Base-by-base conservation (phyloP, 108 stramenopile genomes). In the Skeletonema marinoi region DNA sequence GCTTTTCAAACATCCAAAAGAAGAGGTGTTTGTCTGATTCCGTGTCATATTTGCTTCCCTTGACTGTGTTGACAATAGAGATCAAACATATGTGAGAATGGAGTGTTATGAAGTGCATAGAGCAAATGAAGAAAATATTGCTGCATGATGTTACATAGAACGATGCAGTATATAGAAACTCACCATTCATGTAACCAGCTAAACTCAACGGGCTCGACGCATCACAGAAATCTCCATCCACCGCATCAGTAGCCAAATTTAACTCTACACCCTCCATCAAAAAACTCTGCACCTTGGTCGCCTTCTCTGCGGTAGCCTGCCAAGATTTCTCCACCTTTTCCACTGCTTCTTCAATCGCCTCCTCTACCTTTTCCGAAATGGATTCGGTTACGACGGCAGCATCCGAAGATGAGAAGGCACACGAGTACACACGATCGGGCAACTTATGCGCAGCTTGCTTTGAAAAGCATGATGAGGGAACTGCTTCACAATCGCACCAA, bases 1-100 rank as follows among this genome's bases (percentile, higher is more conserved):
- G 89, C 69, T 93, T 92, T 72, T 97, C 97, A 81, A 96, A 97
- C 82, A 98, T 88, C 97, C 98, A 98, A 78, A 87, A 98, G 77
- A 98, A 98, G 73, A 97, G 86, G 64, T 98, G 90, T 80, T 96
- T 93, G 78, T 97, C 83, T 65, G 84, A 64, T 63, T 85, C 73
- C 25, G 85, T 78, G 32, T 88, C 71, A 70, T 51, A 82, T 66
- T 82, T 70, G 39, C 81, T 82, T 39, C 81, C 81, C 66, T 75
- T 67, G 46, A 82, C 81, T 82, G 59, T 25, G 19, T 13, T 4
- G 56, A 11, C 0, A 60, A 16, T 33, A 19, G 62, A 68, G n/a
- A 62, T 16, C 3, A n/a, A n/a, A n/a, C n/a, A n/a, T n/a, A n/a
- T n/a, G n/a, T n/a, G n/a, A n/a, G n/a, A n/a, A n/a, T n/a, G n/a